These are phyloP conservation scores for Colletotrichum truncatum DNA, from an alignment of 2,329 filamentous ascomycete genomes.

Conservation along the genomic window DNA sequence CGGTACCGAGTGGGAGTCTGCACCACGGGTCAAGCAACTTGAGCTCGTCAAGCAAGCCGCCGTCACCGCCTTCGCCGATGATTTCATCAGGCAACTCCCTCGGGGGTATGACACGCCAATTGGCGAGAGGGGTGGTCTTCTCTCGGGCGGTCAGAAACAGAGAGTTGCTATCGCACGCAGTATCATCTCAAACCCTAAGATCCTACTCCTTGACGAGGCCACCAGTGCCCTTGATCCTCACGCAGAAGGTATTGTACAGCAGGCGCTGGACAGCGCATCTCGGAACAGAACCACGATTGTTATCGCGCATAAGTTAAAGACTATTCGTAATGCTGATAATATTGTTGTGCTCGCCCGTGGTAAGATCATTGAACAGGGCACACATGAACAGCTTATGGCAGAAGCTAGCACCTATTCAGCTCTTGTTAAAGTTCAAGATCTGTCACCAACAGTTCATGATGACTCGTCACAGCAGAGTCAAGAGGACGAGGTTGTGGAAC, in stretches of 20 bases:
- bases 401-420: constrained; percentile 57
- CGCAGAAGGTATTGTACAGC: constrained; percentile 59
- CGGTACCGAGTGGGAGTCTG: constrained; percentile 37
- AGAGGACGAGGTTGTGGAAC: constrained; percentile 24
- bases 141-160: constrained; percentile 74
- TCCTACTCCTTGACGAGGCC: constrained; percentile 74
- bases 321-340: constrained; percentile 67
- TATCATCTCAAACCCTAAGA: constrained; percentile 51
- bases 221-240: constrained; percentile 62
- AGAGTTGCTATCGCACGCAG: constrained; percentile 65
- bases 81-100: constrained; percentile 55
- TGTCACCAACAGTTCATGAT: constrained; percentile 34
- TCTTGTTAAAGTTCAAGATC: constrained; percentile 52
- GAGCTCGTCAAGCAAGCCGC: constrained; percentile 52
- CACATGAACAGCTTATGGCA: constrained; percentile 61
- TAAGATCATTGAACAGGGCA: constrained; percentile 67
- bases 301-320: constrained; percentile 68
- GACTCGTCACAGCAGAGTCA: neutral
- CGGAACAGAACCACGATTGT: constrained; percentile 68
- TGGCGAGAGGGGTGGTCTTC: constrained; percentile 66
- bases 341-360: constrained; percentile 70
- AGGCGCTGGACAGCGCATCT: constrained; percentile 61
- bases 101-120: constrained; percentile 65
- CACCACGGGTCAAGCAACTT: constrained; percentile 44
- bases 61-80: constrained; percentile 53